These are phyloP conservation scores for Cystofilobasidium capitatum DNA, from an alignment of 768 basidiomycete species.

Conservation along the genomic window DNA sequence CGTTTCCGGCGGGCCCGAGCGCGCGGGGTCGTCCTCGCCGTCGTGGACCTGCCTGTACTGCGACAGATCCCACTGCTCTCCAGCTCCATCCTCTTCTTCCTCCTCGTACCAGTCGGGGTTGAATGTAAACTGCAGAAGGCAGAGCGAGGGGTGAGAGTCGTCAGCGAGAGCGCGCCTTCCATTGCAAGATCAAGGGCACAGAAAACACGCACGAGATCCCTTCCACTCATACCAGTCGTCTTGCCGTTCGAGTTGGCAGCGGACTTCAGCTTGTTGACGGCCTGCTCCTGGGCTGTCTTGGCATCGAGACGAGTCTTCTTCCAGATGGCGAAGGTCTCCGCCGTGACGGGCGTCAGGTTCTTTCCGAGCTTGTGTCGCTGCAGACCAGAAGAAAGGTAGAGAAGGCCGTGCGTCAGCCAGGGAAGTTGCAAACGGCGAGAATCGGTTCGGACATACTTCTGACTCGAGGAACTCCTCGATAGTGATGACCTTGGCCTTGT, in stretches of 20 bases:
- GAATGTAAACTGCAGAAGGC: slow-evolving; percentile 66
- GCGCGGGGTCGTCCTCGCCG: neutral
- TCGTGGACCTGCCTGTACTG: too few relatives aligned
- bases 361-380: slow-evolving; percentile 88
- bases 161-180: slow-evolving; percentile 2
- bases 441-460: slow-evolving; percentile 52
- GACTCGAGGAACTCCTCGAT: slow-evolving; percentile 96
- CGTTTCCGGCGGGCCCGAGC: neutral
- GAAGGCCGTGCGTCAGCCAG: neutral
- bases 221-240: slow-evolving; percentile 83
- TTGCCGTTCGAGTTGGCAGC: slow-evolving; percentile 61
- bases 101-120: slow-evolving; percentile 85
- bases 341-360: slow-evolving; percentile 85
- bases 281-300: slow-evolving; percentile 82
- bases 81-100: slow-evolving; percentile 51
- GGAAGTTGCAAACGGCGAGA: neutral
- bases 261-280: slow-evolving; percentile 67
- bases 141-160: slow-evolving; percentile 1
- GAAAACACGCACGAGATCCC: slow-evolving; percentile 63
- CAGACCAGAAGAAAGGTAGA: neutral
- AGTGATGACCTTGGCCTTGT: slow-evolving; percentile 75
- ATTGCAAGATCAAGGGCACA: neutral
- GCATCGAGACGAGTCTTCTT: slow-evolving; percentile 92
- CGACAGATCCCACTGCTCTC: too few relatives aligned
- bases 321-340: slow-evolving; percentile 84